Conservation (phyloP, 139 green algal genomes). For the Chlorella sp. region DNA sequence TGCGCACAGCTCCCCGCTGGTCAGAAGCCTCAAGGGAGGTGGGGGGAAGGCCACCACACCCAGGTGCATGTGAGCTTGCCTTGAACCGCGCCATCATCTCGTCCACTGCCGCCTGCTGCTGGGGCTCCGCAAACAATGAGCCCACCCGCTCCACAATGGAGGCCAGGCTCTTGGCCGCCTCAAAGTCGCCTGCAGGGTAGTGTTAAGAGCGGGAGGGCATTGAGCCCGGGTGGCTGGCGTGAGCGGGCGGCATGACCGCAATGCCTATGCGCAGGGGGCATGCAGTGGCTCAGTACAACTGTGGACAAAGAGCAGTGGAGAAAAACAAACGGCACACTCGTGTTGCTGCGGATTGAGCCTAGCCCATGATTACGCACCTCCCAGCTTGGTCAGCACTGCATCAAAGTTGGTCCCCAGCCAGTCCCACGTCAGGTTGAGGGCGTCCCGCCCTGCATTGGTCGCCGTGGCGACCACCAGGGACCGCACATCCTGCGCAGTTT, state of each 20-base stretch:
- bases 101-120: conserved; percentile 39
- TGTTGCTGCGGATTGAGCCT: no score
- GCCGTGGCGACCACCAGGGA: conserved; percentile 28
- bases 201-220: no score
- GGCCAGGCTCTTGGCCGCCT: conserved; percentile 36
- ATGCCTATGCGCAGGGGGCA: no score
- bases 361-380: background rate
- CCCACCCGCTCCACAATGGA: conserved; percentile 38
- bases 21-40: no score
- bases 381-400: conserved; percentile 12
- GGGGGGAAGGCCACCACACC: no score
- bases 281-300: no score
- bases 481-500: background rate
- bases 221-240: no score
- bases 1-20: no score
- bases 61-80: background rate
- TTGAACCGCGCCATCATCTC: conserved; percentile 24
- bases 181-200: conserved; percentile 17
- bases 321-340: no score
- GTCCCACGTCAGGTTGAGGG: background rate
- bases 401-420: conserved; percentile 6
- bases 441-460: background rate
- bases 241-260: no score
- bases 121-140: conserved; percentile 31
- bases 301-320: no score